Base-by-base conservation (phyloP, 164 flowering plant species). In the Berberis vulgaris region DNA sequence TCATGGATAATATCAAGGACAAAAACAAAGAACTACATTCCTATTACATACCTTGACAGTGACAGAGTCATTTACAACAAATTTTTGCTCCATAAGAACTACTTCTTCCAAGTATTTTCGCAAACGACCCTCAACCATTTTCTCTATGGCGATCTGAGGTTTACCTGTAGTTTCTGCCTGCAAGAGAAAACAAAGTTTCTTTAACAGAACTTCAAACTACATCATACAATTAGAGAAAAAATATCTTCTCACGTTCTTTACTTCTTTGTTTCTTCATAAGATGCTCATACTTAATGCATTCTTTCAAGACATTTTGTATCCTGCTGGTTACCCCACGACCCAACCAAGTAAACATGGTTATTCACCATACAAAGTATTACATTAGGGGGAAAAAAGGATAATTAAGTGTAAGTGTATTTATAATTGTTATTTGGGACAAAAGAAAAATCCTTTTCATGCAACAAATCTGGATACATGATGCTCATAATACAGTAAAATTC, bases 121-220 rank as follows among this genome's bases (percentile, higher is more conserved):
- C 59, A 91, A 45, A 50, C 99, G 96, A 56, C 97, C 97, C 82
- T 94, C 96, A 65, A 91, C 92, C 89, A 94, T 94, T 77, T 91
- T 94, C 59, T 89, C 96, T 68, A 91, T 82, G 67, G 97, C 96
- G 77, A 85, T 77, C 80, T 80, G 86, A 70, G 96, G 63, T 75
- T 87, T 94, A 53, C 94, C 99, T 39, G 89, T 72, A 54, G 74
- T 67, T 78, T 88, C 88, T 53, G 96, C 99, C 99, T 94, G 83
- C 50, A 12, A 76, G 46, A 49, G 49, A 44, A 67, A 67, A 64
- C 7, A 6, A 63, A 46, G 41, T 47, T 7, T 55, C 50, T 9
- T 62, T 8, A 56, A 5, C 26, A 26, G 26, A 26, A 61, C 60
- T 45, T 13, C 7, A 41, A 41, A 47, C 44, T 45, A 26, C 12